Evolutionary conservation across 75 land plant species (phyloP).

Genomic region (Cryptomeria japonica): DNA sequence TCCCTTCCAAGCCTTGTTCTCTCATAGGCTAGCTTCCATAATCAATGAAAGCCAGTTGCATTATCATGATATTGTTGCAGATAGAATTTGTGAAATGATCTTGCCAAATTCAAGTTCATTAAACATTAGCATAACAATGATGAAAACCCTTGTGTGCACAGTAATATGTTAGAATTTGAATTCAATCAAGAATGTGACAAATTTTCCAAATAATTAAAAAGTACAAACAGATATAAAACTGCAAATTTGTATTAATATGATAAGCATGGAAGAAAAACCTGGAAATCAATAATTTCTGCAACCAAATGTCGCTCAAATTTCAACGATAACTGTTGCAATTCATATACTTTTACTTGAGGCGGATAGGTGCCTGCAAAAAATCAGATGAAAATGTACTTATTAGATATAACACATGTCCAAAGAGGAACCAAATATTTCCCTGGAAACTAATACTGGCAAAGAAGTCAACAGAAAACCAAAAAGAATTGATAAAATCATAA

Average conservation of each 20-base stretch:
- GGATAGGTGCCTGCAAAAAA: slow-evolving; percentile 79
- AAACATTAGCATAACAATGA: neutral
- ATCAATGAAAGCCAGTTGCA: neutral
- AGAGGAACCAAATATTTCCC: neutral
- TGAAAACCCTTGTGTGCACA: neutral
- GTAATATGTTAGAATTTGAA: neutral
- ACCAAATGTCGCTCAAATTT: slow-evolving; percentile 93
- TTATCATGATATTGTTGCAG: neutral
- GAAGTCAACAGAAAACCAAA: neutral
- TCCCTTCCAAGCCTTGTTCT: too few relatives aligned
- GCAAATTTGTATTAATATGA: neutral
- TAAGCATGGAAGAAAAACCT: slow-evolving; percentile 43
- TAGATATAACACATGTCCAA: neutral
- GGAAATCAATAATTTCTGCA: slow-evolving; percentile 87
- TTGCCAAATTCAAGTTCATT: neutral
- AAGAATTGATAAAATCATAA: too few relatives aligned
- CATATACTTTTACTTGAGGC: slow-evolving; percentile 92
- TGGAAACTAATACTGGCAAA: too few relatives aligned
- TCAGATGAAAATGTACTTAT: neutral
- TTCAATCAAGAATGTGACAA: neutral
- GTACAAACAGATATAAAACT: neutral
- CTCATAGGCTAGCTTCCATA: neutral
- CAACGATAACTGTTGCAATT: slow-evolving; percentile 75
- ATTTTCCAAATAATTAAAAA: slow-evolving; percentile 1
- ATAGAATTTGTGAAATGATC: neutral